Percentiles rank a stretch among this genome's conserved stretches.
Evolutionary conservation across 2,329 filamentous ascomycete genomes (phyloP).

Genomic region (Epichloe amarillans): DNA sequence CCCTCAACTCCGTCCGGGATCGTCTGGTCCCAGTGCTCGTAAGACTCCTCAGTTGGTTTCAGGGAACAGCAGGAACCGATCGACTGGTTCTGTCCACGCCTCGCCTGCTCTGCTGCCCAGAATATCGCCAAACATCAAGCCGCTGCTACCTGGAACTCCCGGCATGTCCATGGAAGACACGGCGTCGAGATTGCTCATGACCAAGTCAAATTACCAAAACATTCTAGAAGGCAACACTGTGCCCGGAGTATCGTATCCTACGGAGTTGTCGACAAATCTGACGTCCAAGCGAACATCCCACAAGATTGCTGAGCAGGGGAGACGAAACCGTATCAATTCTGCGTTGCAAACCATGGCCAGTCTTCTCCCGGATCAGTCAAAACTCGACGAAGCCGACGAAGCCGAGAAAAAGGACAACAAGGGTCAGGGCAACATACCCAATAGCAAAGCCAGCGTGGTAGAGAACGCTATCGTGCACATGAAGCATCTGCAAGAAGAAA

Average conservation of each 20-base stretch:
- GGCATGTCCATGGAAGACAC: conserved; percentile 44
- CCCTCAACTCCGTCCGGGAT: conserved; percentile 45
- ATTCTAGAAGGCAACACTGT: conserved; percentile 87
- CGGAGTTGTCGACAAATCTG: conserved; percentile 80
- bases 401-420: conserved; percentile 36
- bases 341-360: conserved; percentile 84
- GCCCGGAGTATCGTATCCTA: conserved; percentile 81
- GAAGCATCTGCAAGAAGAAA: conserved; percentile 65
- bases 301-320: conserved; percentile 94
- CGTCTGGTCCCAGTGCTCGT: conserved; percentile 29
- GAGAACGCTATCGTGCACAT: conserved; percentile 95
- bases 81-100: conserved; percentile 58
- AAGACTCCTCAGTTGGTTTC: conserved; percentile 44
- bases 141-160: conserved; percentile 54
- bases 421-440: conserved; percentile 40
- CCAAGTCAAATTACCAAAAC: conserved; percentile 97
- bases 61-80: conserved; percentile 56
- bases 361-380: conserved; percentile 53
- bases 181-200: conserved; percentile 65
- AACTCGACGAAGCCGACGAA: conserved; percentile 26
- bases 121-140: conserved; percentile 92
- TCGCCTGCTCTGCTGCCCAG: conserved; percentile 78
- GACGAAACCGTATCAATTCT: conserved; percentile 87
- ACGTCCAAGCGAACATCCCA: conserved; percentile 95
- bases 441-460: conserved; percentile 94